Evolutionary conservation across 257 asterid species (phyloP).

Genomic region (Leonotis leonurus): DNA sequence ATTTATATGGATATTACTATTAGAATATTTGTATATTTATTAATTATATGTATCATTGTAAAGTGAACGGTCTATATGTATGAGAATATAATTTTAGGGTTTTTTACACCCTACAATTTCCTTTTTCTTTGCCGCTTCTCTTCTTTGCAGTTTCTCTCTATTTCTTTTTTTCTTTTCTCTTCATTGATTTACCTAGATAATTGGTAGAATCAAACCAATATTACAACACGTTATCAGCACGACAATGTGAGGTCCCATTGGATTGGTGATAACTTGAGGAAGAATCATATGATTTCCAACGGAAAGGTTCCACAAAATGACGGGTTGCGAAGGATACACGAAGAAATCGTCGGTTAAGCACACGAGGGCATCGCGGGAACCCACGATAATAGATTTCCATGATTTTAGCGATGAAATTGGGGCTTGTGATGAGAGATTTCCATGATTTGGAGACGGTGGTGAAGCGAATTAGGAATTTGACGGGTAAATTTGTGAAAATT

Average conservation of each 20-base stretch:
- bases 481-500: conserved; percentile 40
- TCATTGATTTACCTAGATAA: too few species aligned
- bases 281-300: conserved; percentile 24
- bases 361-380: conserved; percentile 48
- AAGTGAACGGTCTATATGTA: too few species aligned
- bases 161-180: too few species aligned
- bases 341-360: conserved; percentile 45
- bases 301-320: conserved; percentile 52
- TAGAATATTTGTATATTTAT: too few species aligned
- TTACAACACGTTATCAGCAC: too few species aligned
- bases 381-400: conserved; percentile 37
- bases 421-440: conserved; percentile 34
- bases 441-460: conserved; percentile 45
- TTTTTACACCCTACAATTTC: too few species aligned
- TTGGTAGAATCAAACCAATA: too few species aligned
- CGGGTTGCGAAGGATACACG: conserved; percentile 3
- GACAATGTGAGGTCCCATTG: conserved; percentile 15
- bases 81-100: too few species aligned
- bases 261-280: conserved; percentile 29
- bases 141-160: too few species aligned
- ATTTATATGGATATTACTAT: too few species aligned
- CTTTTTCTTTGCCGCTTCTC: too few species aligned
- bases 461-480: conserved; percentile 36
- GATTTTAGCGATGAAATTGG: conserved; percentile 28
- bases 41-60: too few species aligned